phyloP scores from a whole-genome alignment of 2,329 filamentous ascomycete genomes.

The Aspergillus oerlinghausenensis region DNA sequence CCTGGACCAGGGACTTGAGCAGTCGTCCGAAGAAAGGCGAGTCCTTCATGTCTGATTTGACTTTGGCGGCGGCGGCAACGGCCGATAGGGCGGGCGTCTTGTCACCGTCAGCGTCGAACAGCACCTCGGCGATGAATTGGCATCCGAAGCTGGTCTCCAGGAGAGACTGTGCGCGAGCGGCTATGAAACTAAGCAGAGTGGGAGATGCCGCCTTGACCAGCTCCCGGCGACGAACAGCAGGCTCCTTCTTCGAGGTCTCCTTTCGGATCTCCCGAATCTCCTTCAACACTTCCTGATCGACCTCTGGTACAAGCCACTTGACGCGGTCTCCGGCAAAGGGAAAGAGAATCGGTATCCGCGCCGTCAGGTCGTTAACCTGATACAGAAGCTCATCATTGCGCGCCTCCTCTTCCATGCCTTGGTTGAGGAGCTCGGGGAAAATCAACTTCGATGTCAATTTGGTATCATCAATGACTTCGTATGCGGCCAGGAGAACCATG shows the following conservation, averaged over 20 bases:
- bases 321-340: conserved; percentile 63
- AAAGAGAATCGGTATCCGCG: conserved; percentile 68
- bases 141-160: conserved; percentile 75
- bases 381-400: conserved; percentile 42
- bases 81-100: conserved; percentile 71
- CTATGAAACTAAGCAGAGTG: conserved; percentile 69
- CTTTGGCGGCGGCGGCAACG: conserved; percentile 47
- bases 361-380: conserved; percentile 43
- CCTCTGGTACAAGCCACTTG: conserved; percentile 60
- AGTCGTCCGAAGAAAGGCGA: conserved; percentile 69
- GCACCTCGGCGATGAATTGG: conserved; percentile 77
- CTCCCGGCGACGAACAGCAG: conserved; percentile 69
- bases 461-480: conserved; percentile 92
- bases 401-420: conserved; percentile 45
- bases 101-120: conserved; percentile 71
- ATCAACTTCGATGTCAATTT: conserved; percentile 81
- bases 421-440: conserved; percentile 78
- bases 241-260: conserved; percentile 88
- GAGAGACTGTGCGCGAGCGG: conserved; percentile 62
- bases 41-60: conserved; percentile 50
- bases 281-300: conserved; percentile 65
- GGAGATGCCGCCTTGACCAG: conserved; percentile 70
- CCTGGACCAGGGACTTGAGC: conserved; percentile 86
- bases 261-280: conserved; percentile 76
- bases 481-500: conserved; percentile 74